Percentiles rank a stretch among this genome's conserved stretches.
Conservation (phyloP, 768 basidiomycete species). For the Grammothele lineata region DNA sequence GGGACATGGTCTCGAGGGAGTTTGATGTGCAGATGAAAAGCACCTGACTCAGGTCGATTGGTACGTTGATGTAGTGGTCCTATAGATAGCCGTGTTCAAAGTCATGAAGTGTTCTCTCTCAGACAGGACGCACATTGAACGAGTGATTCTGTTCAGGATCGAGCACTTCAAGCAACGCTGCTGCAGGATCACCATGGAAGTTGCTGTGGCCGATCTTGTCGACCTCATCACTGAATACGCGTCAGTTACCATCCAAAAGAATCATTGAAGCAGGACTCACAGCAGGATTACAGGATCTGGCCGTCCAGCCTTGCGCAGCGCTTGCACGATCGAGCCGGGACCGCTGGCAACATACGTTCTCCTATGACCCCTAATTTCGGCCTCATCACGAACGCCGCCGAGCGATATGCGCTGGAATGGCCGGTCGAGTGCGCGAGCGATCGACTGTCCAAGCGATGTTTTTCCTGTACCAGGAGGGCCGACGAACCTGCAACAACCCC, state of each 20-base stretch:
- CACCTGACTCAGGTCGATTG: constrained; percentile 83
- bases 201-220: constrained; percentile 88
- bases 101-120: neutral
- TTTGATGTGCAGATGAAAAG: constrained; percentile 94
- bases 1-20: constrained; percentile 82
- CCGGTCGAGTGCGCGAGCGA: constrained; percentile 76
- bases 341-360: constrained; percentile 92
- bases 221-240: constrained; percentile 81
- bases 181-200: constrained; percentile 89
- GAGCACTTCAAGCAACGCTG: constrained; percentile 86
- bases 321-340: constrained; percentile 82
- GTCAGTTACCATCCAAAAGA: neutral
- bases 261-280: constrained; percentile 23
- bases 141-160: constrained; percentile 92
- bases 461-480: constrained; percentile 92
- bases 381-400: constrained; percentile 92
- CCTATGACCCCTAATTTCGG: constrained; percentile 72
- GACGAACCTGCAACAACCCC: constrained; percentile 71
- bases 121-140: constrained; percentile 53
- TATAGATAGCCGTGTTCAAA: constrained; percentile 30
- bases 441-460: constrained; percentile 85
- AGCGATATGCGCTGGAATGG: constrained; percentile 92
- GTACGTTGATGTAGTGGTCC: constrained; percentile 92
- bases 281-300: constrained; percentile 78
- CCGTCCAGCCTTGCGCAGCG: constrained; percentile 78